Conservation (phyloP, 768 basidiomycete genomes). For the Coprinopsis strossmayeri region DNA sequence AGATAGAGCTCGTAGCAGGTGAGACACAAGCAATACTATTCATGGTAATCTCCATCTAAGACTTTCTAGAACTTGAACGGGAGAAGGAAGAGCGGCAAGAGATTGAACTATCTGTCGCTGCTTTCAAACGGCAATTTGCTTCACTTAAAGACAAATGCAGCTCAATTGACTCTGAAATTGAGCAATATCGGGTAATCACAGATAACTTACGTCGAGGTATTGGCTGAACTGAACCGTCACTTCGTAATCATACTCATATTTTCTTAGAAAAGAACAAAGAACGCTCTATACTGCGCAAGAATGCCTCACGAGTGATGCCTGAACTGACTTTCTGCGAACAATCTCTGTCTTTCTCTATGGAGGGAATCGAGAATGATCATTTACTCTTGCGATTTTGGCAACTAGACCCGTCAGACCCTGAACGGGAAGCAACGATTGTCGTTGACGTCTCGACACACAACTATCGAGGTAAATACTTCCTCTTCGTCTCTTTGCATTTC, state of each 20-base stretch:
- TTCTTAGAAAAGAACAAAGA: conserved; percentile 53
- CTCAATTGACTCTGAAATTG: conserved; percentile 61
- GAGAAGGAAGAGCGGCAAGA: conserved; percentile 74
- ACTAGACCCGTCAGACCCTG: conserved; percentile 50
- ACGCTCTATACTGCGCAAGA: conserved; percentile 42
- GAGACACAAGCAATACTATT: conserved; percentile 17
- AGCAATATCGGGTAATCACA: conserved; percentile 59
- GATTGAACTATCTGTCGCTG: conserved; percentile 52
- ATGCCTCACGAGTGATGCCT: conserved; percentile 44
- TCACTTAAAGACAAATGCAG: conserved; percentile 54
- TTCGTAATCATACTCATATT: background rate
- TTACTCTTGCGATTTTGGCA: conserved; percentile 69
- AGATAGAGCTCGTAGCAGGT: conserved; percentile 77
- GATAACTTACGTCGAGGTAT: conserved; percentile 61
- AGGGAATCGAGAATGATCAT: conserved; percentile 69
- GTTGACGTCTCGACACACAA: conserved; percentile 59
- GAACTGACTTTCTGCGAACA: conserved; percentile 55
- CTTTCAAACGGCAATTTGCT: conserved; percentile 60
- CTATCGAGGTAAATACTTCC: conserved; percentile 58
- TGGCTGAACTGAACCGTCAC: conserved; percentile 11
- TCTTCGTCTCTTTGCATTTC: background rate
- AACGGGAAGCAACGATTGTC: conserved; percentile 66
- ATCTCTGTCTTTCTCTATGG: conserved; percentile 57
- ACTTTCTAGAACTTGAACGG: conserved; percentile 49
- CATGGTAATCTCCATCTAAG: background rate